Conservation (phyloP, 164 flowering plant species). For the Liriodendron chinense region DNA sequence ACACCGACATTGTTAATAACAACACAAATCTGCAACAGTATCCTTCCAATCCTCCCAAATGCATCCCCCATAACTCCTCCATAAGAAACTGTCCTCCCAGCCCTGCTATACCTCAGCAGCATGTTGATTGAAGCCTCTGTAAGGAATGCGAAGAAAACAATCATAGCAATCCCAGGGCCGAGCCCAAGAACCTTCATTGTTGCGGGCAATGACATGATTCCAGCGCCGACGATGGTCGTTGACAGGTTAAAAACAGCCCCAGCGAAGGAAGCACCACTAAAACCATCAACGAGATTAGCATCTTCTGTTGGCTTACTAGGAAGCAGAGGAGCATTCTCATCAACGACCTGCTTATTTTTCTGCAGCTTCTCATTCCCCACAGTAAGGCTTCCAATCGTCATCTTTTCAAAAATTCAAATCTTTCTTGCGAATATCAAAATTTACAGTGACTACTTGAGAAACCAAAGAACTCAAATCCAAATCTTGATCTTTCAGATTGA, state of each 20-base stretch:
- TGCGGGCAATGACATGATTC: constrained; percentile 98
- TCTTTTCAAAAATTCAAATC: constrained; percentile 18
- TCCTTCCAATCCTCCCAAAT: constrained; percentile 76
- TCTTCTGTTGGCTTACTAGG: constrained; percentile 55
- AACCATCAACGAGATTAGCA: constrained; percentile 55
- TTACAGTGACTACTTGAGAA: not conserved
- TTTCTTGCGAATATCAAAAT: not conserved
- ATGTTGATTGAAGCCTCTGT: constrained; percentile 64
- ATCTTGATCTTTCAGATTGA: not conserved
- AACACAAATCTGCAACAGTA: constrained; percentile 64
- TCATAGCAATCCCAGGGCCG: constrained; percentile 59
- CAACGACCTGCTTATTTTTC: constrained; percentile 38
- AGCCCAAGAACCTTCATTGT: constrained; percentile 90
- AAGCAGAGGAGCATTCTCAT: constrained; percentile 75
- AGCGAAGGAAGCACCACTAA: constrained; percentile 81
- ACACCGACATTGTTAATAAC: constrained; percentile 80
- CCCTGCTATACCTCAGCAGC: constrained; percentile 71
- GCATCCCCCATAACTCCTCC: constrained; percentile 89
- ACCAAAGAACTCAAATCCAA: not conserved
- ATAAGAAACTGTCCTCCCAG: constrained; percentile 66
- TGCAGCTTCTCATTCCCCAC: constrained; percentile 41
- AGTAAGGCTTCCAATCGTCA: constrained; percentile 45
- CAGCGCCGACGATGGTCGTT: constrained; percentile 90
- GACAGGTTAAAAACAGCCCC: constrained; percentile 93
- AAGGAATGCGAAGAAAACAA: constrained; percentile 70